A percentile compares a stretch with the other conserved stretches of the same genome.
These are phyloP conservation scores for Aristolochia californica DNA, from an alignment of 164 flowering plant species.

Conservation along the genomic window DNA sequence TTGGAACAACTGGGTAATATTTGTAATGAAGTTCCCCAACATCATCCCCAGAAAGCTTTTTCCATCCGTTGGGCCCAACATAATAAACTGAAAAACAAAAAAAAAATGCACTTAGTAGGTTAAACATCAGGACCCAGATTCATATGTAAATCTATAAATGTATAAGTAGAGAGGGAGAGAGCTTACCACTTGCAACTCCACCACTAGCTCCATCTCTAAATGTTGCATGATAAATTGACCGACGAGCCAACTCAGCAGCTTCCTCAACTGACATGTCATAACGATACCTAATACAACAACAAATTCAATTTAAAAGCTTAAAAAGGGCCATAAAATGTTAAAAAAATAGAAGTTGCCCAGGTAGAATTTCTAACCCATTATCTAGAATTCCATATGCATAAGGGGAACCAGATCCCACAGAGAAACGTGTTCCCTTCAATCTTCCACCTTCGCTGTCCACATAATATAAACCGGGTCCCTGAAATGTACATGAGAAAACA, in stretches of 20 bases:
- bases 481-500: conserved; percentile 2
- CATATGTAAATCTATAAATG: too few relatives aligned
- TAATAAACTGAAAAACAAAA: conserved; percentile 72
- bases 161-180: background rate
- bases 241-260: conserved; percentile 84
- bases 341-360: background rate
- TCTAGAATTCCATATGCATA: conserved; percentile 96
- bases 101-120: background rate
- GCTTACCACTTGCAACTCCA: conserved; percentile 48
- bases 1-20: conserved; percentile 53
- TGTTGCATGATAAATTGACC: conserved; percentile 92
- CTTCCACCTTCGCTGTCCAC: conserved; percentile 99
- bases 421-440: conserved; percentile 76
- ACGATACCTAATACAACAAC: conserved; percentile 32
- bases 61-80: conserved; percentile 72
- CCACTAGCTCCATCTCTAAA: conserved; percentile 98
- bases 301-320: background rate
- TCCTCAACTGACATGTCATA: conserved; percentile 72
- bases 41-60: conserved; percentile 85
- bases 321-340: background rate
- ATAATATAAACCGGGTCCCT: conserved; percentile 96
- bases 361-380: conserved; percentile 39
- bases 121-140: background rate
- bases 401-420: conserved; percentile 98
- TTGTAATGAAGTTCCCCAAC: conserved; percentile 84